Conservation (phyloP, 306 rosid species). For the Prunus kanzakura region DNA sequence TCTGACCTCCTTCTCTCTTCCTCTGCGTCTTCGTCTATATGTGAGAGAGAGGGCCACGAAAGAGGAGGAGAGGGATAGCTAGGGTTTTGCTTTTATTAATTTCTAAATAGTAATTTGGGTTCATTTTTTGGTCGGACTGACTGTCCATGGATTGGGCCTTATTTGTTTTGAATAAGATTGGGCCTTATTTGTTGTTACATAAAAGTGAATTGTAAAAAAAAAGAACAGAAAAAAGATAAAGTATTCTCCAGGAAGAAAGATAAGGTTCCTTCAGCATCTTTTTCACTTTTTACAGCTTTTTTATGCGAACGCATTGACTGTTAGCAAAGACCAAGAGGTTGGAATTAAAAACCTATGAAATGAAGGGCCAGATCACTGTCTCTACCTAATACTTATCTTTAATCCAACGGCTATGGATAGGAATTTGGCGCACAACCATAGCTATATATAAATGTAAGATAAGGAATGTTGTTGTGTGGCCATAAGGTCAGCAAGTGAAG, state of each 20-base stretch:
- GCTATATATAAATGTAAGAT: background rate
- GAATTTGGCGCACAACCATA: background rate
- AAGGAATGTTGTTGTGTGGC: background rate
- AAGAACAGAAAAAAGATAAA: too few relatives aligned
- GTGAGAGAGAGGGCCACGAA: background rate
- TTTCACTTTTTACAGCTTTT: background rate
- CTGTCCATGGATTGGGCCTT: background rate
- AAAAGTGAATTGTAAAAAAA: background rate
- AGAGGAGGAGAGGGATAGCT: background rate
- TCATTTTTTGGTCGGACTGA: too few relatives aligned
- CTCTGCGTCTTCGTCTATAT: background rate
- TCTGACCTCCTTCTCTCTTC: background rate
- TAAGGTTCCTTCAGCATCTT: background rate
- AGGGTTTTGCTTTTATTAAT: background rate
- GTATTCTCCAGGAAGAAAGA: background rate
- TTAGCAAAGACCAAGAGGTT: background rate
- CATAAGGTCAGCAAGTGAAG: background rate
- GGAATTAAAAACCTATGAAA: background rate
- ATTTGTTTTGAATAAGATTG: background rate
- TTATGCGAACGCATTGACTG: background rate
- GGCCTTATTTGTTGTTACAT: background rate
- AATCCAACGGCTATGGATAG: slow-evolving; percentile 11
- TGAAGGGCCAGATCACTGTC: background rate
- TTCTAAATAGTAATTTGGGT: background rate
- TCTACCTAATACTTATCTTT: background rate